A percentile compares a stretch with the other conserved stretches of the same genome.
Evolutionary conservation across 108 stramenopile genomes (phyloP).

Genomic region (Schizochytrium sp.): DNA sequence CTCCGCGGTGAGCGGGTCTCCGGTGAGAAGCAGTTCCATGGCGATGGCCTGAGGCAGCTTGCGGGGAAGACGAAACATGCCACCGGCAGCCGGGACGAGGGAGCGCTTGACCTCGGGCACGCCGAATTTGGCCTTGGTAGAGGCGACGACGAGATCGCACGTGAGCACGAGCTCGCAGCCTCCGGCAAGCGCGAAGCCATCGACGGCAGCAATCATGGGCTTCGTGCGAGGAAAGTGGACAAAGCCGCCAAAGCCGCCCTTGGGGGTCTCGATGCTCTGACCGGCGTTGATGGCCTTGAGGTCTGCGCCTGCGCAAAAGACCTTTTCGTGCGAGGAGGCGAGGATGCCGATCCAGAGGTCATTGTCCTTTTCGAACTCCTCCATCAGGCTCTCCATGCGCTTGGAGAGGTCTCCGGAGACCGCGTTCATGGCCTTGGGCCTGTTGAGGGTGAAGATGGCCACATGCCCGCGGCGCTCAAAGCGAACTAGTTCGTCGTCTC

Average conservation of each 20-base stretch:
- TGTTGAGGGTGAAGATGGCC: conserved; percentile 7
- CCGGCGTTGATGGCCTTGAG: conserved; percentile 3
- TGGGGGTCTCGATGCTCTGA: not conserved
- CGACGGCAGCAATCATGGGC: conserved; percentile 6
- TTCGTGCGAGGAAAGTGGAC: not conserved
- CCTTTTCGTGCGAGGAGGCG: not conserved
- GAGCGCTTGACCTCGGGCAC: conserved; percentile 9
- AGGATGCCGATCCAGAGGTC: conserved; percentile 16
- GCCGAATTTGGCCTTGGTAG: not conserved
- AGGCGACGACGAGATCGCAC: not conserved
- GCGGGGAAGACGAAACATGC: not conserved
- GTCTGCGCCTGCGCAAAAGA: conserved; percentile 18
- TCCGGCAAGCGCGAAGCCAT: not conserved
- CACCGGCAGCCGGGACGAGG: conserved; percentile 2
- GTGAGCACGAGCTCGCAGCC: conserved; percentile 8
- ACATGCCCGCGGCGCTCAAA: conserved; percentile 9
- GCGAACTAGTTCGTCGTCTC: not conserved
- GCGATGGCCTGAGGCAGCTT: not conserved
- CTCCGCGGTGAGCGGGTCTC: not conserved
- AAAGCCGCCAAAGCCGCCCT: conserved; percentile 9
- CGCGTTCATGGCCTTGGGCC: conserved; percentile 10
- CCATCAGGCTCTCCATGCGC: conserved; percentile 6
- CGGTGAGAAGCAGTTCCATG: not conserved
- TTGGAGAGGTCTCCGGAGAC: conserved; percentile 9
- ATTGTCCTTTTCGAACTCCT: not conserved